Base-by-base conservation (phyloP, 495 filamentous ascomycete species). In the Neurospora sp. region DNA sequence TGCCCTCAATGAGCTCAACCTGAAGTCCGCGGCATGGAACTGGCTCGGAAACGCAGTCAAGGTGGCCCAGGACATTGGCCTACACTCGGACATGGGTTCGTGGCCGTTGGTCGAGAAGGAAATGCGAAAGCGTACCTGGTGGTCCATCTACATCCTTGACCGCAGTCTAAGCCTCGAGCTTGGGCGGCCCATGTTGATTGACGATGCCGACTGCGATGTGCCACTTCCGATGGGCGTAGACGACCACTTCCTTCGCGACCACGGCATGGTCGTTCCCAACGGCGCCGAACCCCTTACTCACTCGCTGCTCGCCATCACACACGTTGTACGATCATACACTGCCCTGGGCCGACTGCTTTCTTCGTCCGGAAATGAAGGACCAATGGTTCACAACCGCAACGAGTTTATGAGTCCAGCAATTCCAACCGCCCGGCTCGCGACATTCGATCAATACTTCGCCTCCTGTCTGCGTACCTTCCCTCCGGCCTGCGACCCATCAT, bases 131-230 rank as follows among this genome's bases (percentile, higher is more conserved):
- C 88, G 96, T 69, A 89, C 97, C 14, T 99, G 96, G 96, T 99
- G 96, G 96, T 89, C 92, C 40, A 89, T 97, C 73, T 98, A 98
- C 81, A 89, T 91, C 69, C 93, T 94, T 84, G 96, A 99, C 83
- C 89, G 96, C 71, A 83, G 92, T 48, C 83, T 97, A 12, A 90
- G 94, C 5, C 85, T 97, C 54, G 94, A 97, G 76, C 86, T 94
- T 46, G 93, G 94, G 14, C 89, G 91, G 71, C 94, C 95, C 5
- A 87, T 92, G 27, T 83, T 93, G 76, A 97, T 98, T 77, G 90
- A 96, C 76, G 95, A 98, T 75, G 87, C 89, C 59, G 96, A 99
- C 80, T 97, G 93, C 82, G 92, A 98, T 78, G 90, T 93, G 11
- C 85, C 85, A 37, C 86, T 96, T 40, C 95, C 96, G 2, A 92